Conservation (phyloP, 352 stramenopile genomes). For the Hyaloperonospora arabidopsidis region DNA sequence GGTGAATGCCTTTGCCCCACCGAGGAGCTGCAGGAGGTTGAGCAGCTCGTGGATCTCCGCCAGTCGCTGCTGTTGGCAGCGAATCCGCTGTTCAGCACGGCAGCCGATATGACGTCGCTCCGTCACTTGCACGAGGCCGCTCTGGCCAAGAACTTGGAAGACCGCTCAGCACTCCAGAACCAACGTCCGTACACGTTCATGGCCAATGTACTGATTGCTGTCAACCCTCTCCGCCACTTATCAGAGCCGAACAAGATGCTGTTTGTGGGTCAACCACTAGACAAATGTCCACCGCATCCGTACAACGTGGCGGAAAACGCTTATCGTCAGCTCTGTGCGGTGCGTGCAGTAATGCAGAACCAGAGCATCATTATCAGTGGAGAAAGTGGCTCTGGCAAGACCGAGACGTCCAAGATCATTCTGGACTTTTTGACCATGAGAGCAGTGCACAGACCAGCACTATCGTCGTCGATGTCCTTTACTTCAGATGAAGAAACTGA, state of each 20-base stretch:
- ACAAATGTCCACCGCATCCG: constrained; percentile 65
- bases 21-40: constrained; percentile 9
- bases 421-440: constrained; percentile 78
- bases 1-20: constrained; percentile 32
- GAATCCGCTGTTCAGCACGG: constrained; percentile 66
- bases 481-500: constrained; percentile 57
- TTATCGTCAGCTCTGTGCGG: constrained; percentile 74
- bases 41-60: constrained; percentile 38
- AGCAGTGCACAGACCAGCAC: constrained; percentile 40
- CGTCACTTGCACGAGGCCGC: constrained; percentile 79
- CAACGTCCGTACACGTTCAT: constrained; percentile 83
- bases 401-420: constrained; percentile 92
- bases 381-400: constrained; percentile 92
- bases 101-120: constrained; percentile 79
- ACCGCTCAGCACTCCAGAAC: constrained; percentile 64
- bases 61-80: constrained; percentile 50
- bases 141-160: constrained; percentile 82
- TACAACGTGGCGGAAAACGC: constrained; percentile 83
- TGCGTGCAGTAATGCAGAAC: constrained; percentile 81
- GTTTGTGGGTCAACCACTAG: constrained; percentile 60
- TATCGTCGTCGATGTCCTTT: constrained; percentile 36
- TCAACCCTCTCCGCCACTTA: constrained; percentile 74
- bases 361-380: constrained; percentile 94
- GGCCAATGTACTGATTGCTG: constrained; percentile 79
- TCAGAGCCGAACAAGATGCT: constrained; percentile 65